Evolutionary conservation across 1,284 basidiomycete genomes (phyloP).

Genomic region (Trametes polyzona): DNA sequence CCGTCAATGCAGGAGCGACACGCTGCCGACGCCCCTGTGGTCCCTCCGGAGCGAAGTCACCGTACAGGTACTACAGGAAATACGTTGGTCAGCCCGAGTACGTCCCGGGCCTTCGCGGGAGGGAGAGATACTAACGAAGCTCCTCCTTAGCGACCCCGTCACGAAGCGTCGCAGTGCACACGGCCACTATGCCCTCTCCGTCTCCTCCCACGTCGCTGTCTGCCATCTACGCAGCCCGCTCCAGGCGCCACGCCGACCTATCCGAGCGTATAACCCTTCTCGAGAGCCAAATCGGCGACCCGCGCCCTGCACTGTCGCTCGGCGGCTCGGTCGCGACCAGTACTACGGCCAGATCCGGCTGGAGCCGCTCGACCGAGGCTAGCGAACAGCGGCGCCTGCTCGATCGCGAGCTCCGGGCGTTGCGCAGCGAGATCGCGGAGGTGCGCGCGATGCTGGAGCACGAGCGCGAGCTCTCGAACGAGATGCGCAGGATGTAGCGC

Average conservation of each 20-base stretch:
- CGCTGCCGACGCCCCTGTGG: no score
- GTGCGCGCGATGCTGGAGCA: constrained; percentile 10
- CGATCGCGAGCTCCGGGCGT: neutral
- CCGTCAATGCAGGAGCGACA: no score
- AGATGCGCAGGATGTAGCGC: neutral
- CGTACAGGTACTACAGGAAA: no score
- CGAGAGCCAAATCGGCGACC: neutral
- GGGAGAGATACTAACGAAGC: no score
- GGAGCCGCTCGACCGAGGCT: neutral
- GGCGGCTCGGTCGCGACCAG: neutral
- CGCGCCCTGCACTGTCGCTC: neutral
- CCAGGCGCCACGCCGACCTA: neutral
- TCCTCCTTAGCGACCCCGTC: no score
- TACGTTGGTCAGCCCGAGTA: no score
- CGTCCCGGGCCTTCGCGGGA: no score
- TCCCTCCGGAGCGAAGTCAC: no score
- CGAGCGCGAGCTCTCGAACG: constrained; percentile 1
- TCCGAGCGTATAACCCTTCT: neutral
- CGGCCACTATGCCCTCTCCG: neutral
- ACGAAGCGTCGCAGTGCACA: no score
- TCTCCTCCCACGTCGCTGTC: neutral
- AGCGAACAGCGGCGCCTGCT: neutral
- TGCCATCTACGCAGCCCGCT: neutral
- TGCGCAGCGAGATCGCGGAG: constrained; percentile 10
- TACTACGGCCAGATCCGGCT: no score